Evolutionary conservation across 2,329 filamentous ascomycete genomes (phyloP).

Genomic region (Stagonosporopsis tanaceti): DNA sequence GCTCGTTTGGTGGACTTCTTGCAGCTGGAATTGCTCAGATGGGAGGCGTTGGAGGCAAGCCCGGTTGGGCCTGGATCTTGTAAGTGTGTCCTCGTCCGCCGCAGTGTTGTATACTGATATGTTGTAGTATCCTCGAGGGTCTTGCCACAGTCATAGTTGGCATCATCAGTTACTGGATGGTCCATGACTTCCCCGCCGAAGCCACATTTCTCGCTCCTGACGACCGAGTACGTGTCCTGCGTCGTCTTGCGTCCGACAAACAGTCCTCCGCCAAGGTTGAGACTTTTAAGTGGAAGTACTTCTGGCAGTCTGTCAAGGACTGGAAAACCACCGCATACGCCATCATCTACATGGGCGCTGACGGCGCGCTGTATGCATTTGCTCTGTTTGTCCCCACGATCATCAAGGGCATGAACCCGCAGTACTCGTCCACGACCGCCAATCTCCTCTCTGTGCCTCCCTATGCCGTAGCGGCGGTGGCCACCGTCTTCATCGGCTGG

Average conservation of each 20-base stretch:
- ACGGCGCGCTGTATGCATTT: constrained; percentile 78
- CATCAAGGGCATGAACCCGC: constrained; percentile 63
- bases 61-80: constrained; percentile 57
- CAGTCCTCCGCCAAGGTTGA: constrained; percentile 80
- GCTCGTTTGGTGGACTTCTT: constrained; percentile 78
- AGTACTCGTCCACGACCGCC: constrained; percentile 66
- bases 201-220: constrained; percentile 74
- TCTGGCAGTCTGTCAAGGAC: constrained; percentile 76
- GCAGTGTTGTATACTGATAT: background rate
- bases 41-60: constrained; percentile 64
- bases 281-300: constrained; percentile 74
- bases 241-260: constrained; percentile 73
- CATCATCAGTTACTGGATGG: constrained; percentile 72
- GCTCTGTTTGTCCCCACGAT: constrained; percentile 83
- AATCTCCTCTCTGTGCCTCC: constrained; percentile 80
- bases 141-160: constrained; percentile 74
- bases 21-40: constrained; percentile 76
- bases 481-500: constrained; percentile 76
- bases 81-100: constrained; percentile 19
- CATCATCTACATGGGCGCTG: constrained; percentile 77
- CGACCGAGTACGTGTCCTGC: constrained; percentile 76
- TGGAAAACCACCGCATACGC: constrained; percentile 85
- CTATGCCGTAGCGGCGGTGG: constrained; percentile 73
- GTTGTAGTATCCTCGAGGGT: constrained; percentile 66
- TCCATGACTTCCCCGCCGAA: constrained; percentile 79